Evolutionary conservation across 805 yeast genomes (phyloP), one percentile per base, ranked within the genome.

Genomic region (Starmerella floris): DNA sequence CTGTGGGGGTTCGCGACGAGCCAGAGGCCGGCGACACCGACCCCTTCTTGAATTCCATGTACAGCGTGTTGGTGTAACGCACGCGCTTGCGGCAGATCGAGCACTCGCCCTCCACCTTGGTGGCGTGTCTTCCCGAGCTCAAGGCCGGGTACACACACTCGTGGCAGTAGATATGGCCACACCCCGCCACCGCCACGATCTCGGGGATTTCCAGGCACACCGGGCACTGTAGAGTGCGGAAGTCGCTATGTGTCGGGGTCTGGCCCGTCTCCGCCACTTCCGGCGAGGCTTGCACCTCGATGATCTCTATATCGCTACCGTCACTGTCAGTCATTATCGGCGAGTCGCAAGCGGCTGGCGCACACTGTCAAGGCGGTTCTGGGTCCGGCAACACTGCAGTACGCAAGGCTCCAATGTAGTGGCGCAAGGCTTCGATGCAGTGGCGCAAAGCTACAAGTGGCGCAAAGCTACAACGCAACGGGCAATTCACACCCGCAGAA

Each of bases 141-240:
- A 50, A 44, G 10, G 54, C 47, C 21, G 48, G 35, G 30, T 42
- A 49, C 6, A 50, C 43, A 28, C 54, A 50, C 23, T 50, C 54
- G 38, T 43, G 49, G 46, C 54, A 50, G 42, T 49, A 50, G 10
- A 38, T 23, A 34, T 50, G 54, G 20, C 54, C 54, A 32, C 54
- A 50, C 25, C 38, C 38, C 9, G 46, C 54, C 13, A 50, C 54
- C 9, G 54, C 54, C 15, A 50, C 43, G 16, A 46, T 37, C 13
- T 50, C 51, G 9, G 54, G 54, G n/a, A 40, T 39, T 23, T 50
- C 54, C 11, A 50, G 30, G 28, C 54, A 50, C 25, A 50, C 39
- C 5, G 50, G 51, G 32, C 54, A 50, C 15, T 37, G 30, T 36
- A 44, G n/a, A 11, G 28, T 20, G 30, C 37, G 35, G 28, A 49